phyloP scores from a whole-genome alignment of 1,284 basidiomycete genomes.

The Malassezia equina region DNA sequence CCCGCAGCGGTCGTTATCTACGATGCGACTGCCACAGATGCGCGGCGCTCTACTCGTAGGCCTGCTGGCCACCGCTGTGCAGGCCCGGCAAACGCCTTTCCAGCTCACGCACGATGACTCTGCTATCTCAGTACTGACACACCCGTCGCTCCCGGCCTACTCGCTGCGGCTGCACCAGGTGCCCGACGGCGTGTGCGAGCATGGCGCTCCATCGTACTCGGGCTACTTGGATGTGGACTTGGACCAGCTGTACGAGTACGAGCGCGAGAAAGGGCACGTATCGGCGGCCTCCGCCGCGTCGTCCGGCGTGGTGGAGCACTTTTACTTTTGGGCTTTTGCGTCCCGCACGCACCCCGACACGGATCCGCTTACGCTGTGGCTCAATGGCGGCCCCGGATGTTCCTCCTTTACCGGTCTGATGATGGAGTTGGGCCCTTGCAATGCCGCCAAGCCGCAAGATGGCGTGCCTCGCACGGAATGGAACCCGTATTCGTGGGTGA shows the following conservation, averaged over 20 bases:
- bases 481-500: constrained; percentile 41
- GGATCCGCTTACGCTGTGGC: constrained; percentile 43
- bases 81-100: constrained; percentile 5
- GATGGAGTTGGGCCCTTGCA: constrained; percentile 46
- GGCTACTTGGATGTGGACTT: constrained; percentile 47
- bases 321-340: constrained; percentile 48
- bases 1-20: no score
- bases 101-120: background rate
- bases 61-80: background rate
- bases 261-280: constrained; percentile 3
- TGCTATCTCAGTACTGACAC: constrained; percentile 16
- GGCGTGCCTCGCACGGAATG: constrained; percentile 25
- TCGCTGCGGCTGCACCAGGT: constrained; percentile 32
- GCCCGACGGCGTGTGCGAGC: constrained; percentile 33
- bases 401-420: constrained; percentile 40
- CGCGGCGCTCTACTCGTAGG: background rate
- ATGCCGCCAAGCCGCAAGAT: constrained; percentile 22
- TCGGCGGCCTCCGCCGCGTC: background rate
- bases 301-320: constrained; percentile 40
- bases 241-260: constrained; percentile 28
- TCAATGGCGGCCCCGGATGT: constrained; percentile 45
- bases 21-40: no score
- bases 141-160: constrained; percentile 42
- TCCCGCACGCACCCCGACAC: constrained; percentile 33
- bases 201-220: constrained; percentile 26